Evolutionary conservation across 768 basidiomycete species (phyloP), one percentile per base, ranked within the genome.

Genomic region (Boletus coccyginus): DNA sequence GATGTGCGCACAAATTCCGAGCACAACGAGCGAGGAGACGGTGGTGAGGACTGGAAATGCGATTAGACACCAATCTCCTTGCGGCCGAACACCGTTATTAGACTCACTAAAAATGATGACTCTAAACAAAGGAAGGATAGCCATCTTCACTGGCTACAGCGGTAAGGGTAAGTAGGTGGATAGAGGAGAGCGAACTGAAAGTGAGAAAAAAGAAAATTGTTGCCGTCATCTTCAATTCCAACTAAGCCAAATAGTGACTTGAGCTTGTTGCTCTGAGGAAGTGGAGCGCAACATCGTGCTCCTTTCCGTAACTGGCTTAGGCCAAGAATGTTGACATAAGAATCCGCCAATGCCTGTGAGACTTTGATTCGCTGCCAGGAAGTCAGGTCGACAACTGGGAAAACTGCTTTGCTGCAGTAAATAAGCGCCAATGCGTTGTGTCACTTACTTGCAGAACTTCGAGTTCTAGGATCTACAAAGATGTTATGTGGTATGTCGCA

Each of bases 81-180:
- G n/a, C 3, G 19, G 21, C 7, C 16, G 12, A 41, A 19, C 2
- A 24, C 11, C n/a, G 17, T n/a, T 32, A 17, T 11, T 7, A 11
- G 13, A 53, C 70, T 58, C 46, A 72, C 71, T 31, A 24, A 69
- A 69, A 31, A 61, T 5, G 31, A 53, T 44, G 11, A 36, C 31
- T 52, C 69, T 64, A 43, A 72, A n/a, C 35, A 46, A 64, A 58
- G 62, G 59, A 67, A 67, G 55, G 67, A 60, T 16, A 19, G 60
- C 62, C 65, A 66, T 66, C 46, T 55, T 59, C 4, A 33, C 49
- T 47, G 47, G 32, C 50, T 52, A 57, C 19, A 27, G 27, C 27
- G 27, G 27, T 27, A n/a, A n/a, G n/a, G n/a, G n/a, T n/a, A 27
- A 27, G 41, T 39, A 12, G 21, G 43, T 16, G 31, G 31, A 31